Evolutionary conservation across 768 basidiomycete genomes (phyloP).

Genomic region (Phaeotremella skinneri): DNA sequence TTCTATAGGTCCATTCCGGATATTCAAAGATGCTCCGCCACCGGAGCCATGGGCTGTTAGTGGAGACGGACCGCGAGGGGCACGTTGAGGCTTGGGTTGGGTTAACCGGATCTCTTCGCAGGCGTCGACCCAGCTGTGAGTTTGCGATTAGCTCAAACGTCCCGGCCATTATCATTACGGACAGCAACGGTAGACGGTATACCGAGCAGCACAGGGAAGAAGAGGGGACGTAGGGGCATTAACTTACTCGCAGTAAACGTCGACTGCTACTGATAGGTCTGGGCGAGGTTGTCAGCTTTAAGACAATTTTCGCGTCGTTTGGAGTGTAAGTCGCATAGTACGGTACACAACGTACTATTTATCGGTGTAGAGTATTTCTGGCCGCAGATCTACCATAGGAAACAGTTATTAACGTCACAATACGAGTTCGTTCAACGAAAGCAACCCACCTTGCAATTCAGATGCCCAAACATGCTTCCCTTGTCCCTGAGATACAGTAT

Average conservation of each 20-base stretch:
- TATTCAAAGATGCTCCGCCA: slow-evolving; percentile 26
- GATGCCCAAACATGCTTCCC: slow-evolving; percentile 71
- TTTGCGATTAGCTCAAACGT: slow-evolving; percentile 7
- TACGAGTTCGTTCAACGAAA: too few relatives aligned
- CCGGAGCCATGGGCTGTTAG: slow-evolving; percentile 28
- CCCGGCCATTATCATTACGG: too few relatives aligned
- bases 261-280: slow-evolving; percentile 25
- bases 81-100: slow-evolving; percentile 31
- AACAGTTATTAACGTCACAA: too few relatives aligned
- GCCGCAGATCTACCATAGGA: slow-evolving; percentile 62
- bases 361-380: slow-evolving; percentile 84
- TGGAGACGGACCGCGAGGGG: slow-evolving; percentile 23
- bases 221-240: too few relatives aligned
- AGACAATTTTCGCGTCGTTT: slow-evolving; percentile 19
- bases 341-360: slow-evolving; percentile 56
- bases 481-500: slow-evolving; percentile 69
- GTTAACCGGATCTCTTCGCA: slow-evolving; percentile 42
- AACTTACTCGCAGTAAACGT: slow-evolving; percentile 83
- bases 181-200: too few relatives aligned
- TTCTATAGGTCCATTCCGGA: slow-evolving; percentile 17
- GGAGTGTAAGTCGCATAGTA: neutral
- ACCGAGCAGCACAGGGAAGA: too few relatives aligned
- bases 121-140: slow-evolving; percentile 48
- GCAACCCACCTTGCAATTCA: slow-evolving; percentile 57
- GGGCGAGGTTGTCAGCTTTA: neutral